Evolutionary conservation across 257 asterid genomes (phyloP).

Genomic region (Asclepias syriaca): DNA sequence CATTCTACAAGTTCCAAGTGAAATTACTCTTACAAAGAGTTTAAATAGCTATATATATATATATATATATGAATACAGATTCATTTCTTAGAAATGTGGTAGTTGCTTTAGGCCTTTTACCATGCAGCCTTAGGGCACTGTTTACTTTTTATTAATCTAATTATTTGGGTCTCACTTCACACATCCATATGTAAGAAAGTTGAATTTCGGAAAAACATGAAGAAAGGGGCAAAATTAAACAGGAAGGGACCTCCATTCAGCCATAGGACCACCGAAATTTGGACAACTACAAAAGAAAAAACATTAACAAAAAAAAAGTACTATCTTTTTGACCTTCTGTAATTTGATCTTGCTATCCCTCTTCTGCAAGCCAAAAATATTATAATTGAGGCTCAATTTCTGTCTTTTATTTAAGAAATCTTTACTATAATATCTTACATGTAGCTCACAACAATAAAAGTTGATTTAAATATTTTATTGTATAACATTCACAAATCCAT

Average conservation of each 20-base stretch:
- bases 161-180: conserved; percentile 16
- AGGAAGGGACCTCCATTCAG: conserved; percentile 17
- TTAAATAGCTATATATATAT: too few species aligned
- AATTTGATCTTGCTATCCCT: not conserved
- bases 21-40: not conserved
- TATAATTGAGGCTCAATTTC: too few species aligned
- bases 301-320: not conserved
- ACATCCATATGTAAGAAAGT: conserved; percentile 8
- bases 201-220: conserved; percentile 31
- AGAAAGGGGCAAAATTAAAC: conserved; percentile 3
- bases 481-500: too few species aligned
- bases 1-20: conserved; percentile 9
- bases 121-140: conserved; percentile 14
- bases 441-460: too few species aligned
- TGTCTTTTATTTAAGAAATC: too few species aligned
- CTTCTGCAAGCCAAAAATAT: too few species aligned
- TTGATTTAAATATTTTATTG: too few species aligned
- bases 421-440: too few species aligned
- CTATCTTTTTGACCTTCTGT: conserved; percentile 5
- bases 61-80: too few species aligned
- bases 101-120: conserved; percentile 37
- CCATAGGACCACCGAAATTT: conserved; percentile 25
- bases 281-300: not conserved
- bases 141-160: conserved; percentile 3
- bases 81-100: conserved; percentile 37